Conservation (phyloP, 352 stramenopile genomes). For the Pythium coloratum region DNA sequence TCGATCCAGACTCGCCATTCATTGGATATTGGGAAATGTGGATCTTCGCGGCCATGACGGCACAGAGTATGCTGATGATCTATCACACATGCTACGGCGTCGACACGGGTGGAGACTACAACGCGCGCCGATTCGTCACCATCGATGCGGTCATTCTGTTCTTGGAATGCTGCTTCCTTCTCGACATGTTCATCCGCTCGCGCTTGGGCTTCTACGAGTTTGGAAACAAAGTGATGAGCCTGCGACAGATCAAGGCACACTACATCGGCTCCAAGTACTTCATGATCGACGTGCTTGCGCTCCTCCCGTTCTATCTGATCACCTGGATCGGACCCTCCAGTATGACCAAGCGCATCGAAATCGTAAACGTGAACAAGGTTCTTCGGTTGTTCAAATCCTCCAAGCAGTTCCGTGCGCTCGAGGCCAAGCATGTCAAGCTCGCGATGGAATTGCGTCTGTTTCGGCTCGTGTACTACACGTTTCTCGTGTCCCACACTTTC, state of each 20-base stretch:
- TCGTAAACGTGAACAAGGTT: constrained; percentile 58
- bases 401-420: constrained; percentile 20
- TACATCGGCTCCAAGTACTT: constrained; percentile 43
- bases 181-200: constrained; percentile 52
- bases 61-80: constrained; percentile 46
- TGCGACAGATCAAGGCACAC: constrained; percentile 34
- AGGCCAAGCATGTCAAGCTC: constrained; percentile 43
- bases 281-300: constrained; percentile 35
- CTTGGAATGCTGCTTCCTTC: constrained; percentile 40
- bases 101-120: not conserved
- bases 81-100: constrained; percentile 54
- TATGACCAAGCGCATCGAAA: constrained; percentile 23
- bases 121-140: constrained; percentile 19
- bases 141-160: constrained; percentile 37
- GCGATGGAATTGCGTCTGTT: constrained; percentile 46
- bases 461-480: constrained; percentile 48
- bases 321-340: constrained; percentile 38
- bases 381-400: constrained; percentile 36
- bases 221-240: constrained; percentile 68
- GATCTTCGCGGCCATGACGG: constrained; percentile 40
- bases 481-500: constrained; percentile 45
- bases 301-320: constrained; percentile 44
- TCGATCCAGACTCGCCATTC: constrained; percentile 54
- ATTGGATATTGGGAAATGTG: constrained; percentile 52
- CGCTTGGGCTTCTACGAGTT: constrained; percentile 62